Conservation (phyloP, 2,329 filamentous ascomycete genomes). For the Chaetomiaceae sp. region DNA sequence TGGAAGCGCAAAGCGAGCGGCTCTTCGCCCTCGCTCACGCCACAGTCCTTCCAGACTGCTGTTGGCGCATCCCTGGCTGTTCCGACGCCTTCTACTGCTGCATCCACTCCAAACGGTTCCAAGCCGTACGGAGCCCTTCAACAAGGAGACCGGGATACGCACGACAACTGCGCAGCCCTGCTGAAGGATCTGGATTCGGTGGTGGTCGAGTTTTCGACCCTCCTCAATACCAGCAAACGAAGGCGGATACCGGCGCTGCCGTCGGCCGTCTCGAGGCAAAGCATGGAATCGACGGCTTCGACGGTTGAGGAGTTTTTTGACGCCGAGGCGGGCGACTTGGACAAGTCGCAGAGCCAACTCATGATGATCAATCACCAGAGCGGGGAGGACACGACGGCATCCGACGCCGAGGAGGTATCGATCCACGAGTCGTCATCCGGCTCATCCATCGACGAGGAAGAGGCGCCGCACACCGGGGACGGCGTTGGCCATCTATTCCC, state of each 20-base stretch:
- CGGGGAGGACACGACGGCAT: slow-evolving; percentile 59
- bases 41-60: slow-evolving; percentile 38
- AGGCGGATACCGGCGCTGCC: slow-evolving; percentile 57
- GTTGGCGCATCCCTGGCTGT: slow-evolving; percentile 40
- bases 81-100: slow-evolving; percentile 37
- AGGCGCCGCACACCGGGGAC: slow-evolving; percentile 50
- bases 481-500: slow-evolving; percentile 66
- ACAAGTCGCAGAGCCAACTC: slow-evolving; percentile 60
- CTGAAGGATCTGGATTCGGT: slow-evolving; percentile 80
- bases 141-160: slow-evolving; percentile 59
- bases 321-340: slow-evolving; percentile 63
- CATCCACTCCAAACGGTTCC: slow-evolving; percentile 30
- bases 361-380: slow-evolving; percentile 68
- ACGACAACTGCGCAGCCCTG: slow-evolving; percentile 80
- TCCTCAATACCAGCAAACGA: slow-evolving; percentile 76
- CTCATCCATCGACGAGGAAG: slow-evolving; percentile 57
- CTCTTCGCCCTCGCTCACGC: slow-evolving; percentile 38
- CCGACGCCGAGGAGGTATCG: slow-evolving; percentile 52
- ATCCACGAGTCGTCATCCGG: slow-evolving; percentile 59
- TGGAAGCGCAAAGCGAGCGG: slow-evolving; percentile 84
- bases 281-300: slow-evolving; percentile 37
- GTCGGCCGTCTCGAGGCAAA: slow-evolving; percentile 36
- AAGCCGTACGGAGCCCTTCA: slow-evolving; percentile 34
- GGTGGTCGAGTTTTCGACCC: slow-evolving; percentile 71
- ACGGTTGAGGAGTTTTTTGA: slow-evolving; percentile 93